A percentile compares a stretch with the other conserved stretches of the same genome.
Evolutionary conservation across 352 stramenopile species (phyloP).

Genomic region (Globisporangium ultimum): DNA sequence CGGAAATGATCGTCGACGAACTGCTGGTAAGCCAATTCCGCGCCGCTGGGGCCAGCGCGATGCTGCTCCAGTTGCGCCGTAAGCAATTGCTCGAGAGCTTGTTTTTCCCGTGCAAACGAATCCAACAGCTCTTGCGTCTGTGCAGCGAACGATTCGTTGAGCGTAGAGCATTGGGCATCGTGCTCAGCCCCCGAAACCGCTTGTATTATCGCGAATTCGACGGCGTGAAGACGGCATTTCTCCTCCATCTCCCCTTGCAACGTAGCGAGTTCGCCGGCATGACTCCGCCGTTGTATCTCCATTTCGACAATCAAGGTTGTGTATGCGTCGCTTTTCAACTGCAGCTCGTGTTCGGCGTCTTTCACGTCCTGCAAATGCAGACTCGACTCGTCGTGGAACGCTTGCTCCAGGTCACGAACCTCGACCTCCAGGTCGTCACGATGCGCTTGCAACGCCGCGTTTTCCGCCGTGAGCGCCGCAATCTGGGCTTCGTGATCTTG

Average conservation of each 20-base stretch:
- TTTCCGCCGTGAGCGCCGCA: background rate
- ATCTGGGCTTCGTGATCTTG: background rate
- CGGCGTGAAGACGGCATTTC: background rate
- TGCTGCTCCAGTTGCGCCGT: slow-evolving; percentile 2
- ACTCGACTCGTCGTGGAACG: background rate
- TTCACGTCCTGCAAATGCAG: background rate
- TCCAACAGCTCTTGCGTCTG: background rate
- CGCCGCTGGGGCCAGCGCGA: background rate
- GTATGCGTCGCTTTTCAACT: slow-evolving; percentile 1
- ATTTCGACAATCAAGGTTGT: too few species aligned
- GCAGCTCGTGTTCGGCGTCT: background rate
- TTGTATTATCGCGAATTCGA: too few species aligned
- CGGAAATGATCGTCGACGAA: background rate
- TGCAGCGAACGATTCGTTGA: too few species aligned
- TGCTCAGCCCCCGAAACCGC: background rate
- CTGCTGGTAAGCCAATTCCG: background rate
- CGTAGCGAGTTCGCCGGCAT: background rate
- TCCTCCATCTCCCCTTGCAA: background rate
- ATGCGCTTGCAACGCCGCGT: background rate
- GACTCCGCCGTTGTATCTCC: too few species aligned
- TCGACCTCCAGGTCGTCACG: background rate
- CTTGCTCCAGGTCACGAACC: slow-evolving; percentile 3
- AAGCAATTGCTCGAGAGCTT: too few species aligned
- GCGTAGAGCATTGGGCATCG: background rate
- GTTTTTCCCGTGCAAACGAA: background rate